Evolutionary conservation across 768 basidiomycete genomes (phyloP), one percentile per base, ranked within the genome.

Genomic region (Leccinellum albellum): DNA sequence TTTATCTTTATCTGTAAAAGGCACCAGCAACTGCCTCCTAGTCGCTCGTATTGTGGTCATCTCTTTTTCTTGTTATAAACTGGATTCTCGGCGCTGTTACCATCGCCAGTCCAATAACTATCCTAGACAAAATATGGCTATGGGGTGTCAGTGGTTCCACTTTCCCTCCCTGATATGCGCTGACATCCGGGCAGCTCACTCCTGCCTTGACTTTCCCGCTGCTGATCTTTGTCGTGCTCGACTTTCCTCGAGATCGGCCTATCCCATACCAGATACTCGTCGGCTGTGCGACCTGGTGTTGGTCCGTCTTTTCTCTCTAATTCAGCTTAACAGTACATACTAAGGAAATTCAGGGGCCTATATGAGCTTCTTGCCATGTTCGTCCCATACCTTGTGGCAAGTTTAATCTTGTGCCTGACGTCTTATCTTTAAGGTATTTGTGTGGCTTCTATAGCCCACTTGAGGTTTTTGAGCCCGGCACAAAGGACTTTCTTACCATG

Each of bases 181-280:
- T 55, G 31, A 54, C 55, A 37, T 28, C 23, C 54, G 26, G 23
- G 13, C 48, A 82, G 85, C 59, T 88, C 61, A 79, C 83, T 3
- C 84, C 89, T 3, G 69, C 73, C 3, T 68, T 88, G 51, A 86
- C 81, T 28, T 68, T 91, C 21, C 87, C 86, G 1, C 73, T 91
- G 33, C 67, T 84, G 75, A 79, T 69, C 51, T 78, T 90, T 76
- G 80, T 91, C 55, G 74, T 86, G 54, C 86, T 81, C 64, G 86
- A 93, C 74, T 85, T 83, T 76, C 90, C 89, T 2, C 77, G 86
- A 44, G 81, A 86, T 58, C 77, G 81, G 20, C 75, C 76, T 14
- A 69, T 74, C 28, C 68, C 80, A 5, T 91, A 89, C 69, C 91
- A 92, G 71, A 50, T 76, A n/a, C 75, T 81, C 47, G 72, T 90